Percentiles rank a stretch among this genome's conserved stretches.
Conservation (phyloP, 2,329 filamentous ascomycete genomes). For the Beauveria brongniartii region DNA sequence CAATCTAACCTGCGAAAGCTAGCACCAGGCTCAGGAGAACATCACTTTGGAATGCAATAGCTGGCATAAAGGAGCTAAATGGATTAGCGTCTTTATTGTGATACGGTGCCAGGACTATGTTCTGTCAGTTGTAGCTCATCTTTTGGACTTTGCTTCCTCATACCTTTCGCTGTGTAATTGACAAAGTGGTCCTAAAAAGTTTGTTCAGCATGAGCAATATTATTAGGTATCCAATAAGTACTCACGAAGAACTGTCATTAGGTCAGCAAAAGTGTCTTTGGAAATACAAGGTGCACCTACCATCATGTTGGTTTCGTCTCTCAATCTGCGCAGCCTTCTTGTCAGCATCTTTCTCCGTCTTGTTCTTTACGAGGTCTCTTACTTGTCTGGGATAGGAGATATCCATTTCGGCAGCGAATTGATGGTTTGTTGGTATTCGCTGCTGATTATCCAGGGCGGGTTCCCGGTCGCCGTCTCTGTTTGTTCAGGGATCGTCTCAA, state of each 20-base stretch:
- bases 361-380: neutral
- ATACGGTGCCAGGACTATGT: conserved; percentile 39
- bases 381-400: conserved; percentile 6
- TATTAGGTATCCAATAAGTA: neutral
- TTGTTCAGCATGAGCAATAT: conserved; percentile 3
- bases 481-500: neutral
- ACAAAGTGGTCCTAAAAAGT: conserved; percentile 50
- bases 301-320: conserved; percentile 74
- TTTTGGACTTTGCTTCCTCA: conserved; percentile 35
- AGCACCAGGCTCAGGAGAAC: conserved; percentile 70
- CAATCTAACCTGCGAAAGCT: conserved; percentile 54
- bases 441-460: neutral
- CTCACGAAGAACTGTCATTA: conserved; percentile 39
- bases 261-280: conserved; percentile 15
- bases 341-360: neutral
- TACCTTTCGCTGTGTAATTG: conserved; percentile 66
- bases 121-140: conserved; percentile 22
- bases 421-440: neutral
- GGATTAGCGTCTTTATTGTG: conserved; percentile 46
- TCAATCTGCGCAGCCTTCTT: conserved; percentile 30
- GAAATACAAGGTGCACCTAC: conserved; percentile 21
- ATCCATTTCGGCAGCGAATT: neutral
- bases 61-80: conserved; percentile 40
- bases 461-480: neutral
- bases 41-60: conserved; percentile 59